Percentiles rank a stretch among this genome's conserved stretches.
These are phyloP conservation scores for Chaetomiaceae sp. DNA, from an alignment of 2,329 filamentous ascomycete species.

Conservation along the genomic window DNA sequence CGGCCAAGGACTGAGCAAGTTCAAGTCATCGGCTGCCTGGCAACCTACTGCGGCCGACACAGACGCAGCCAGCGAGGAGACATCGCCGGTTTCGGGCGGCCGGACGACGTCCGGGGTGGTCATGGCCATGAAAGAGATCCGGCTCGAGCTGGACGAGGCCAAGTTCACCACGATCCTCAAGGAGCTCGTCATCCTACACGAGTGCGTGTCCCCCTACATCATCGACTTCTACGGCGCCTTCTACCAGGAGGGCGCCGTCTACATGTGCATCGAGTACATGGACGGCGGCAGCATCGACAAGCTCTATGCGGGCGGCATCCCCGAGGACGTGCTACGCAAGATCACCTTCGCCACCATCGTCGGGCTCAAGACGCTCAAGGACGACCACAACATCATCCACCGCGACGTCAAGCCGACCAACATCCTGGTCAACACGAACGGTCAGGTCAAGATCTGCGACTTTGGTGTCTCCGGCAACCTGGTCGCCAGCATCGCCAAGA, in stretches of 20 bases:
- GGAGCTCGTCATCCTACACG: conserved; percentile 92
- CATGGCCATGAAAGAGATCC: conserved; percentile 99
- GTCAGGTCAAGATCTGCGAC: conserved; percentile 96
- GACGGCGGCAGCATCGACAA: conserved; percentile 97
- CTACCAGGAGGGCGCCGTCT: conserved; percentile 97
- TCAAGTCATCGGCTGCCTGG: conserved; percentile 35
- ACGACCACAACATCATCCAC: conserved; percentile 98
- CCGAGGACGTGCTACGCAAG: conserved; percentile 80
- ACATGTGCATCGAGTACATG: conserved; percentile 99
- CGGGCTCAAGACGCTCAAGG: conserved; percentile 88
- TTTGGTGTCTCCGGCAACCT: conserved; percentile 96
- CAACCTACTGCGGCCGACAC: conserved; percentile 31
- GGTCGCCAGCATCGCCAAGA: conserved; percentile 95
- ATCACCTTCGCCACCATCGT: conserved; percentile 85
- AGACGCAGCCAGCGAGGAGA: conserved; percentile 26
- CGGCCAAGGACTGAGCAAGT: conserved; percentile 49
- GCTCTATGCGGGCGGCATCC: conserved; percentile 82
- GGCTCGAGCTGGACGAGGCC: conserved; percentile 88
- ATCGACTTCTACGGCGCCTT: conserved; percentile 99
- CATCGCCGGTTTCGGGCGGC: conserved; percentile 26
- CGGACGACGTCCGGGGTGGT: conserved; percentile 61
- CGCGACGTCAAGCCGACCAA: conserved; percentile 99
- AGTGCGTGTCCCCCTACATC: conserved; percentile 91
- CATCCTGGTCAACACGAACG: conserved; percentile 81
- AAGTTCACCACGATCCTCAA: conserved; percentile 98